phyloP scores from a whole-genome alignment of 2,329 filamentous ascomycete genomes.

The Amesomyces nigricolor region DNA sequence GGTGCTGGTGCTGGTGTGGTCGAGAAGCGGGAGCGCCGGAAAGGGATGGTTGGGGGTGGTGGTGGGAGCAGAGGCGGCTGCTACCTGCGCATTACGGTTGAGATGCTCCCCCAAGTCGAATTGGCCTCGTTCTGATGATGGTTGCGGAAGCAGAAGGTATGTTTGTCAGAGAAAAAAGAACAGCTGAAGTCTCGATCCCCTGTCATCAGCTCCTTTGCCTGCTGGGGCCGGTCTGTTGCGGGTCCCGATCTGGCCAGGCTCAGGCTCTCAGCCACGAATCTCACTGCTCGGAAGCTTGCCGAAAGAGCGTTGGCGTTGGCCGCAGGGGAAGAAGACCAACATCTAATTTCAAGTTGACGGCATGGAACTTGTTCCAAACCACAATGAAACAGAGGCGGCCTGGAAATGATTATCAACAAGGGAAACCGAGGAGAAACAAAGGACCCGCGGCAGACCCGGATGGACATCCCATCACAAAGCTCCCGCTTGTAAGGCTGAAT shows the following conservation, averaged over 20 bases:
- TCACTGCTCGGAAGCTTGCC: not conserved
- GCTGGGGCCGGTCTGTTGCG: not conserved
- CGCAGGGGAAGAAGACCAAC: not conserved
- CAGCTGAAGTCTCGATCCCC: not conserved
- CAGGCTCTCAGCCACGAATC: conserved; percentile 13
- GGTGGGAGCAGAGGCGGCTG: not conserved
- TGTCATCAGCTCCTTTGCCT: not conserved
- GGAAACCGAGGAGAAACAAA: too few relatives aligned
- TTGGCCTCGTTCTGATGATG: not conserved
- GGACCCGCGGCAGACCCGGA: too few relatives aligned
- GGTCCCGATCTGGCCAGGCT: conserved; percentile 5
- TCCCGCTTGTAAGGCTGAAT: too few relatives aligned
- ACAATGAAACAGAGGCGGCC: too few relatives aligned
- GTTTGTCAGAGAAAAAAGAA: not conserved
- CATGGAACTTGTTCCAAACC: too few relatives aligned
- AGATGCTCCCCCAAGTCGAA: not conserved
- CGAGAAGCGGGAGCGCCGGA: not conserved
- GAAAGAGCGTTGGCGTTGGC: not conserved
- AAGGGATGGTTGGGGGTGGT: not conserved
- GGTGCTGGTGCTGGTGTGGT: not conserved
- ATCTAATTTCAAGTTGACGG: not conserved
- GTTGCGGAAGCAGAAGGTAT: not conserved
- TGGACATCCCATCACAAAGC: too few relatives aligned
- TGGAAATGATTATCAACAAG: too few relatives aligned
- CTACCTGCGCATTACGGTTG: conserved; percentile 10